These are phyloP conservation scores for Penicillium ucsense DNA, from an alignment of 495 filamentous ascomycete species.

Conservation along the genomic window DNA sequence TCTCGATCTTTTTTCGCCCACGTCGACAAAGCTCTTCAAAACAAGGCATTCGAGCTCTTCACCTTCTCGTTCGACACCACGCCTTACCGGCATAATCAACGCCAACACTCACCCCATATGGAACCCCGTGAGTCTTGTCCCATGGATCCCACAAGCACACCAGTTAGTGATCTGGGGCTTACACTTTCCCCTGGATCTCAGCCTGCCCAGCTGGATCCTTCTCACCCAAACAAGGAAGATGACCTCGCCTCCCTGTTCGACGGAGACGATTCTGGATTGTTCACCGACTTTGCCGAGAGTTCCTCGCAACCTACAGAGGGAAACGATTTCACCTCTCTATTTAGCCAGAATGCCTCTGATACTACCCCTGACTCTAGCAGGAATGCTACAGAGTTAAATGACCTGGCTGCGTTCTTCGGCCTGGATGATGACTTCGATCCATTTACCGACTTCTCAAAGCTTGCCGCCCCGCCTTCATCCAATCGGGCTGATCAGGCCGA, in stretches of 20 bases:
- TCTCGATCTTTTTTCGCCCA: too few relatives aligned
- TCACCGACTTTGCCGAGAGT: too few relatives aligned
- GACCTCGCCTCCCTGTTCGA: background rate
- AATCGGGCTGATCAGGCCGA: background rate
- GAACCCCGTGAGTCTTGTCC: constrained; percentile 5
- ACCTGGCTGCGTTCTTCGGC: background rate
- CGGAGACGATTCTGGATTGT: background rate
- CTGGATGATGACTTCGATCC: constrained; percentile 1
- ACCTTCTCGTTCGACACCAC: too few relatives aligned
- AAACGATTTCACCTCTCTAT: too few relatives aligned
- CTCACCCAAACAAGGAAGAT: background rate
- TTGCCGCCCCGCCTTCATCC: background rate
- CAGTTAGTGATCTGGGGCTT: constrained; percentile 7
- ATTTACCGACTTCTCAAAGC: constrained; percentile 1
- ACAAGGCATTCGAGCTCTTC: too few relatives aligned
- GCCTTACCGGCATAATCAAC: too few relatives aligned
- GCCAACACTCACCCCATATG: background rate
- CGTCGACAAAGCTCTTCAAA: too few relatives aligned
- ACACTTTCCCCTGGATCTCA: constrained; percentile 10
- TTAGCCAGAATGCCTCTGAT: too few relatives aligned
- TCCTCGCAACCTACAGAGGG: too few relatives aligned
- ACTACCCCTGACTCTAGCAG: too few relatives aligned
- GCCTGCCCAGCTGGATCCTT: background rate
- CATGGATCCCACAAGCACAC: background rate
- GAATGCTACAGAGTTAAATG: too few relatives aligned